A percentile compares a stretch with the other conserved stretches of the same genome.
Conservation (phyloP, 176 grass and related monocot species). For the Saccharum spontaneum region DNA sequence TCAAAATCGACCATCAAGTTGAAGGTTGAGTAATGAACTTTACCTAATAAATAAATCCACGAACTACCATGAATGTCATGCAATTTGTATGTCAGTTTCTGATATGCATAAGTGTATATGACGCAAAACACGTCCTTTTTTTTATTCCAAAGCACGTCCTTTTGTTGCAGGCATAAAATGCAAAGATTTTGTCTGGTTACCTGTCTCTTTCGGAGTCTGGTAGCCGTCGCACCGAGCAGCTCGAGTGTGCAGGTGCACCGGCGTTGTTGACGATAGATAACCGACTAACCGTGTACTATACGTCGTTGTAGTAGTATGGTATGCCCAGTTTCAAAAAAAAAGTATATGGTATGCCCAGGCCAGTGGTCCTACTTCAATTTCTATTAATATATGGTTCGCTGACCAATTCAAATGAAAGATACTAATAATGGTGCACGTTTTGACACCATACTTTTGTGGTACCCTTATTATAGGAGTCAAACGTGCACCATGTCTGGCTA, state of each 20-base stretch:
- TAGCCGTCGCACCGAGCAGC: background rate
- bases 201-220: background rate
- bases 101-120: background rate
- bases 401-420: background rate
- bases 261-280: background rate
- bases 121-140: background rate
- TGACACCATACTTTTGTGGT: no score
- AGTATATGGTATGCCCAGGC: background rate
- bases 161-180: background rate
- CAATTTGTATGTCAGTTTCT: background rate
- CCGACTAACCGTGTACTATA: background rate
- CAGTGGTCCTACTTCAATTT: background rate
- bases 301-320: background rate
- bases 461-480: no score
- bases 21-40: no score
- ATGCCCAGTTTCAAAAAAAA: no score
- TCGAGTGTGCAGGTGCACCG: background rate
- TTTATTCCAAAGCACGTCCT: background rate
- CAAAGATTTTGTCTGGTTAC: background rate
- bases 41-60: no score
- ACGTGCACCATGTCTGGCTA: no score
- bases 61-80: background rate
- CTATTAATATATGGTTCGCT: background rate
- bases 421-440: no score
- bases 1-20: no score